Evolutionary conservation across 2,329 filamentous ascomycete species (phyloP), one percentile per base, ranked within the genome.

Genomic region (Calonectria pseudoreteaudii): DNA sequence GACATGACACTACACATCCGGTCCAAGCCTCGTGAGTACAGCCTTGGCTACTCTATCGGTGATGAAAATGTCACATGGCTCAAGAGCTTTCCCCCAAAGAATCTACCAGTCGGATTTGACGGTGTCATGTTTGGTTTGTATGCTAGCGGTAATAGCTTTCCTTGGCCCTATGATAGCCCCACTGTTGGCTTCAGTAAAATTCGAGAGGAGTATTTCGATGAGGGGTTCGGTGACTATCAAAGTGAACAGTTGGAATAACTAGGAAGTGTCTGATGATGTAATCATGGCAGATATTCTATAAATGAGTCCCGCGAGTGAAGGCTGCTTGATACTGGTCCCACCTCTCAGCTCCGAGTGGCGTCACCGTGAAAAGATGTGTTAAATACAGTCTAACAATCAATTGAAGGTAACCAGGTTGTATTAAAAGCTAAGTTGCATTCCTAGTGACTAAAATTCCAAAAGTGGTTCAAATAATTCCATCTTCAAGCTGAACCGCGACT

Each of bases 91-190:
- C 68, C 69, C 6, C 62, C 75, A 4, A 66, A 56, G 8, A 66
- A 72, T 20, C 68, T 77, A 52, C 73, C 77, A 1, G 73, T 78
- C 3, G 56, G 58, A 6, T 79, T 80, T 34, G 74, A 76, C 11
- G 78, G 78, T 1, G 74, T 77, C 52, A 80, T 79, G 75, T 78
- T 79, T 49, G 77, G 69, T 6, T 65, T 80, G 4, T 80, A 80
- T 34, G 78, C 75, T 3, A 80, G 75, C 31, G 77, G 79, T 2
- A 75, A 76, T 10, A 72, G 73, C 10, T 74, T 76, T 5, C 78
- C 79, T 3, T 80, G 79, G 77, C 75, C 75, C 1, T 75, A 73
- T 14, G 76, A 79, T 62, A 74, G 73, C 1, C 75, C 76, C 0
- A 68, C 76, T 7, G 77, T 80, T 16, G 78, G 78, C 4, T 80